Conservation (phyloP, 345 rosid species). For the Pseudoturritis turrita region DNA sequence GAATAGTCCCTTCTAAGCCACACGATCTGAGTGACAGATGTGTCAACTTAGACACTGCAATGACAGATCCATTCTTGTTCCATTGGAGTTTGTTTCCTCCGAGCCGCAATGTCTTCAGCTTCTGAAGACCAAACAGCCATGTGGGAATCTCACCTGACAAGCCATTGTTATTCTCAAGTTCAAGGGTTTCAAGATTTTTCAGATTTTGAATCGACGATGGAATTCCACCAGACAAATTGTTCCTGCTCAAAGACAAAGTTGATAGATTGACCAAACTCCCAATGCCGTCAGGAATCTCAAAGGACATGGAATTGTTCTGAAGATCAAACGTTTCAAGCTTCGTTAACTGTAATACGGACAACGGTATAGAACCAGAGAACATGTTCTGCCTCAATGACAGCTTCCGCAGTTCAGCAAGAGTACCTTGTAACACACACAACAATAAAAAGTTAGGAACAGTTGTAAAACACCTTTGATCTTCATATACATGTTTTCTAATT, state of each 20-base stretch:
- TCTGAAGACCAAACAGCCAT: constrained; percentile 37
- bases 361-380: constrained; percentile 33
- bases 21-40: constrained; percentile 39
- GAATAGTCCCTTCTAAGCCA: constrained; percentile 37
- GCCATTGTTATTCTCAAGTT: constrained; percentile 20
- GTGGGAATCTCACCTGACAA: constrained; percentile 36
- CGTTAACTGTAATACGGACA: constrained; percentile 19
- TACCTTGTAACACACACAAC: constrained; percentile 16
- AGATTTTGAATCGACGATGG: constrained; percentile 32
- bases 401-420: constrained; percentile 1
- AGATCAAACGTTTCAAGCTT: constrained; percentile 15
- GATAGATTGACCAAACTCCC: constrained; percentile 28
- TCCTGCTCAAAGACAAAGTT: constrained; percentile 21
- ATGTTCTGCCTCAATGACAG: constrained; percentile 16
- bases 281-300: constrained; percentile 31
- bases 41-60: constrained; percentile 24
- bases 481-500: background rate
- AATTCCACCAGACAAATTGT: constrained; percentile 34
- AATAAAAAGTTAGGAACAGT: background rate
- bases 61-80: constrained; percentile 26
- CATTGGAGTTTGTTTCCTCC: constrained; percentile 44
- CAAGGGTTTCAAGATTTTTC: constrained; percentile 28
- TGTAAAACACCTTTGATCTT: background rate
- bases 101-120: constrained; percentile 27
- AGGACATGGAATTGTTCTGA: constrained; percentile 20